Evolutionary conservation across 2,329 filamentous ascomycete species (phyloP), one percentile per base, ranked within the genome.

Genomic region (Xylariaceae sp.): DNA sequence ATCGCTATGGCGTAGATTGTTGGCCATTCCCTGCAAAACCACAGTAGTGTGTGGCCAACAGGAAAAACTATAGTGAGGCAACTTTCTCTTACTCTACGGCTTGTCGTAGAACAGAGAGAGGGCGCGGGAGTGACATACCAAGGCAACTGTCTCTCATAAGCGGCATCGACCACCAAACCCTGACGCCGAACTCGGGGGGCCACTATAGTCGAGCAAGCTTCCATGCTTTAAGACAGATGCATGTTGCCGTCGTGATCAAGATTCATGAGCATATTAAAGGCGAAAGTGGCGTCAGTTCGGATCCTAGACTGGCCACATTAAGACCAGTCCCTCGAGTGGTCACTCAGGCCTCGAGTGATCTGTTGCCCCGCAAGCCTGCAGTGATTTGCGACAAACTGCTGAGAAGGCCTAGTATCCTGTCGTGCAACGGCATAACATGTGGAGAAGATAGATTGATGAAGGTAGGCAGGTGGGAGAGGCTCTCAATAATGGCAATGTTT

Each of bases 371-470:
- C 66, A 63, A 60, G 57, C 63, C 66, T 63, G 64, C 62, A 67
- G 64, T 65, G 63, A 64, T 60, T 66, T 63, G 63, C 65, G 63
- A 52, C 51, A 56, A 61, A 61, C 62, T 66, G 65, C 61, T 68
- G 58, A 62, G 64, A 64, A 64, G 68, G 62, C 60, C 64, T 63
- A 55, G 63, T 62, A 61, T 56, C 61, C 63, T 68, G 69, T 65
- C 65, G 64, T 68, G 69, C 66, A 61, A 68, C 63, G 61, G 60
- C 60, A 58, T 62, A 63, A 64, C 63, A 55, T 62, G 65, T 67
- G 67, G 64, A 66, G 64, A 67, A 68, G 51, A 52, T 49, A 71
- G 65, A 70, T 67, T 65, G 66, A 68, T 63, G 68, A 68, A 64
- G 69, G 64, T 64, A 60, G 60, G 68, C 68, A 64, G 69, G 64